Evolutionary conservation across 2,329 filamentous ascomycete genomes (phyloP), one percentile per base, ranked within the genome.

Genomic region (Endoconidiophora polonica): DNA sequence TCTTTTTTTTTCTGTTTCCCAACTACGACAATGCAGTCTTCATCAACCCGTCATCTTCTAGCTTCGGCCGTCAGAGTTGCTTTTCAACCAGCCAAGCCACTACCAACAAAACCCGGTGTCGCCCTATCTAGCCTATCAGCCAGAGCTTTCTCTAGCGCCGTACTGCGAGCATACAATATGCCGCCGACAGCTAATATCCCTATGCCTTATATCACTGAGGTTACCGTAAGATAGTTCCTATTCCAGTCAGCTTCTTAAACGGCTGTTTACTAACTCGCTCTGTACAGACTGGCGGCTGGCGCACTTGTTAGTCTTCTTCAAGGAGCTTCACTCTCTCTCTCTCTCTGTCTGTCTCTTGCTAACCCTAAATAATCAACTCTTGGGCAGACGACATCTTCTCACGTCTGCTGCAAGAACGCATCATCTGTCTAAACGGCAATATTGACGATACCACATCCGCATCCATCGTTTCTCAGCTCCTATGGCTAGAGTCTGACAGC

Each of bases 401-500:
- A 18, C 81, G 86, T 60, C 69, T 88, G 4, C 66, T 88, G 16
- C 33, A 86, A 79, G 90, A 96, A 71, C 85, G 90, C 55, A 96
- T 96, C 60, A 75, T 98, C 60, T 94, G 85, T 62, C 75, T 96
- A 36, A 95, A 94, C 60, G 90, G 90, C 60, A 74, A 84, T 60
- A 87, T 96, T 52, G 84, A 96, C 67, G 86, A 94, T 61, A 81
- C 77, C 40, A 79, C 91, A 57, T 94, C 87, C 37, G 90, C 91
- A n/a, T 85, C 83, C 40, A 86, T 96, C 55, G 90, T 96, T 24
- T 86, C 91, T 1, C 93, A 98, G 63, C 79, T 98, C 20, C 82
- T 98, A 55, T 98, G 88, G 76, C 86, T 98, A 64, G 93, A 98
- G 72, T 91, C 90, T 59, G 91, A 98, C 61, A 86, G 86, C 60